These are phyloP conservation scores for Lactifluus subvellereus DNA, from an alignment of 768 basidiomycete species.

Conservation along the genomic window DNA sequence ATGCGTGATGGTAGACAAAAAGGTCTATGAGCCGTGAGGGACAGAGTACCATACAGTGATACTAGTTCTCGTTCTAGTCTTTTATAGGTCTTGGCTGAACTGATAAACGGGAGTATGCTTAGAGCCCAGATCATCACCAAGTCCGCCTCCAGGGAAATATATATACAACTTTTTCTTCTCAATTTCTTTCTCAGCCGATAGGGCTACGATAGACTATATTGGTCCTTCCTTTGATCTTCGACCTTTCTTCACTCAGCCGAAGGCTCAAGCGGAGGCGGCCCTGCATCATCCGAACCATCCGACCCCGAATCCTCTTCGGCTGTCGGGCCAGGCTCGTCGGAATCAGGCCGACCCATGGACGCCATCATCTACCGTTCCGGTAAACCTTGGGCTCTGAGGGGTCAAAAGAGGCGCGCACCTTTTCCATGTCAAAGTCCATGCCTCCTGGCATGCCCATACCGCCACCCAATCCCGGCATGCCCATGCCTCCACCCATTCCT, in stretches of 20 bases:
- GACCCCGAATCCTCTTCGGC: slow-evolving; percentile 37
- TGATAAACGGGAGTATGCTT: not conserved
- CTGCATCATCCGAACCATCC: slow-evolving; percentile 45
- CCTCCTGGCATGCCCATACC: slow-evolving; percentile 27
- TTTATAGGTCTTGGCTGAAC: not conserved
- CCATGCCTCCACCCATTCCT: slow-evolving; percentile 32
- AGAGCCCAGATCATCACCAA: not conserved
- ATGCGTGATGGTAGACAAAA: not conserved
- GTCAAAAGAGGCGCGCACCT: slow-evolving; percentile 37
- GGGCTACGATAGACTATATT: not conserved
- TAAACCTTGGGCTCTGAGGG: not conserved
- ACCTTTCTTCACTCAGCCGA: not conserved
- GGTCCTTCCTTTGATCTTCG: not conserved
- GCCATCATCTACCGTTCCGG: slow-evolving; percentile 38
- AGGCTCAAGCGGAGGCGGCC: slow-evolving; percentile 71
- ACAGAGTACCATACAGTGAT: not conserved
- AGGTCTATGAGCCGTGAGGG: not conserved
- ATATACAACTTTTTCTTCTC: slow-evolving; percentile 7
- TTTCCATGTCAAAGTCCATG: slow-evolving; percentile 52
- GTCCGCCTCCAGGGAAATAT: not conserved
- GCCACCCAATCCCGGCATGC: slow-evolving; percentile 32
- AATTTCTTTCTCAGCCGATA: not conserved
- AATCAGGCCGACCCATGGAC: slow-evolving; percentile 30
- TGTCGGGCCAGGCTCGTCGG: slow-evolving; percentile 24
- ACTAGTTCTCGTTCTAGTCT: not conserved